Evolutionary conservation across 768 basidiomycete genomes (phyloP).

Genomic region (Hygrophoropsis aurantiaca): DNA sequence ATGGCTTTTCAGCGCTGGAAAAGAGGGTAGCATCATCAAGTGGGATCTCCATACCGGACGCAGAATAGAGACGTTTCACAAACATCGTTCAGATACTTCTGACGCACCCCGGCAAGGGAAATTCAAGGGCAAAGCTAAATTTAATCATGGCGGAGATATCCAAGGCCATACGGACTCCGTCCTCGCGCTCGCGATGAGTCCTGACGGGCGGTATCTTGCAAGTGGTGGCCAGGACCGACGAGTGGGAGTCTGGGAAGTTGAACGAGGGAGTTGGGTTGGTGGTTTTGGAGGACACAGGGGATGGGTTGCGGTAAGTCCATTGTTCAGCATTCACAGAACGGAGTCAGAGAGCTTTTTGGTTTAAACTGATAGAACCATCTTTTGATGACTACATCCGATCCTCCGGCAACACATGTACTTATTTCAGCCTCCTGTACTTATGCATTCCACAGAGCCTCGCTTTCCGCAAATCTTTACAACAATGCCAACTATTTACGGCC

Average conservation of each 20-base stretch:
- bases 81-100: conserved; percentile 47
- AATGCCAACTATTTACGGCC: conserved; percentile 67
- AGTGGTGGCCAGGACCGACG: conserved; percentile 85
- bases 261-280: conserved; percentile 73
- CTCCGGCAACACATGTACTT: too few relatives aligned
- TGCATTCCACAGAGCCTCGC: conserved; percentile 69
- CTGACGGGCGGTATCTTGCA: conserved; percentile 81
- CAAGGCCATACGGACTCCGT: conserved; percentile 89
- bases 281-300: conserved; percentile 80
- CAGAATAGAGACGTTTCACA: conserved; percentile 58
- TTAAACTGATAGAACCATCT: not conserved
- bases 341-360: not conserved
- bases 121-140: conserved; percentile 60
- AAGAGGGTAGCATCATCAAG: conserved; percentile 87
- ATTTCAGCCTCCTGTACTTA: too few relatives aligned
- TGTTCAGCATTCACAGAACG: too few relatives aligned
- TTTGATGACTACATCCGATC: too few relatives aligned
- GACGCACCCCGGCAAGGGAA: too few relatives aligned
- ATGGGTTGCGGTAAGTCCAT: conserved; percentile 65
- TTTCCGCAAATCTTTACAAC: conserved; percentile 75
- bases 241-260: conserved; percentile 84
- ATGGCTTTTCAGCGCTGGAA: conserved; percentile 85
- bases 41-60: conserved; percentile 74
- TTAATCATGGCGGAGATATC: conserved; percentile 41
- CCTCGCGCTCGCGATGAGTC: conserved; percentile 77